Evolutionary conservation across 2,329 filamentous ascomycete genomes (phyloP), one percentile per base, ranked within the genome.

Genomic region (Ophiostoma australiae): DNA sequence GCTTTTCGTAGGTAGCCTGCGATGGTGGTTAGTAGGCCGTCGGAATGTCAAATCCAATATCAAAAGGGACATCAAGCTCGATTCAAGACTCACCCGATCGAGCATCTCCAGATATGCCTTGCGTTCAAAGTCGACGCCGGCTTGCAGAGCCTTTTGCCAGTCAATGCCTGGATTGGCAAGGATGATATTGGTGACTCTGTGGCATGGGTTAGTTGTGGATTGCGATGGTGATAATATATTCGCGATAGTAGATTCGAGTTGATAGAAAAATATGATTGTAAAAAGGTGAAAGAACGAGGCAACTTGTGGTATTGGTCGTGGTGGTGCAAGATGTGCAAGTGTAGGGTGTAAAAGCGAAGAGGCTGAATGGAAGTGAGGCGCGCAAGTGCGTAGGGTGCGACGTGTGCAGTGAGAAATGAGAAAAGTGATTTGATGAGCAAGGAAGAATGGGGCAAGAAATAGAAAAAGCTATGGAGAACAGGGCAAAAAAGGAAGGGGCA

Each of bases 161-260:
- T 85, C 82, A 17, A 79, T 74, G 17, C 75, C 75, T 3, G 79
- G 80, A 73, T 82, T 79, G 7, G 84, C 84, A 20, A 87, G 78
- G 4, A 81, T 79, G 20, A 84, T 80, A 70, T 85, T 86, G 17
- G 84, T 80, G 65, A 86, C 82, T n/a, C 85, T 87, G 70, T 52
- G 6, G 27, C 37, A 20, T 39, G 13, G 3, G 55, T 65, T 44
- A 68, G 37, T 27, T 13, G 4, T 52, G 37, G 3, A 13, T n/a
- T 13, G 33, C 35, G 20, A 15, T n/a, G n/a, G 10, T 13, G 52
- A 4, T 58, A 1, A 17, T 20, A 48, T 2, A 1, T 20, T 1
- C 11, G 52, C 8, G 11, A 48, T 11, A 61, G 37, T 33, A 27
- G 52, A 55, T 23, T 7, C 17, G n/a, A 69, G 37, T 48, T 17